These are phyloP conservation scores for Wickerhamiella infanticola DNA, from an alignment of 1,139 yeast genomes.

Conservation along the genomic window DNA sequence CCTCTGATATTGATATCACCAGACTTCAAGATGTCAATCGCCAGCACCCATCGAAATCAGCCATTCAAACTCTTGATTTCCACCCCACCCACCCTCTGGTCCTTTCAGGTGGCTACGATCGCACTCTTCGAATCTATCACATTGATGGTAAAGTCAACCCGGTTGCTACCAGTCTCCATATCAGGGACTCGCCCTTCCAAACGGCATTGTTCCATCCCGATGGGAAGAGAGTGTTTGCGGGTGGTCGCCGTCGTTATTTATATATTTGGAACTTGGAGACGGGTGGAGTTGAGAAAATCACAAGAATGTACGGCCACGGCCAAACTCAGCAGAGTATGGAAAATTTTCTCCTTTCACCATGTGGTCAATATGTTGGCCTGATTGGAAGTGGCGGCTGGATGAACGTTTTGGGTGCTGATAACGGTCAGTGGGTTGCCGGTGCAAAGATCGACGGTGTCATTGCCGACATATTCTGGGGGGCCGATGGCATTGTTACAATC, in stretches of 20 bases:
- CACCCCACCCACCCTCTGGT: conserved; percentile 76
- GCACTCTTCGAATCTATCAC: conserved; percentile 72
- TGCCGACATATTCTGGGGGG: conserved; percentile 55
- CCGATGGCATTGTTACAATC: conserved; percentile 36
- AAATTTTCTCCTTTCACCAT: conserved; percentile 29
- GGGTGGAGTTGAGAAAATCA: conserved; percentile 68
- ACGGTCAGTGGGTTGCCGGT: conserved; percentile 77
- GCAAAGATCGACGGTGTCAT: conserved; percentile 69
- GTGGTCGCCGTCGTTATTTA: conserved; percentile 85
- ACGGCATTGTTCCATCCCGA: conserved; percentile 49
- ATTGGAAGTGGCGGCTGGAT: conserved; percentile 86
- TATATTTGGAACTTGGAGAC: conserved; percentile 75
- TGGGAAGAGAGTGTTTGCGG: conserved; percentile 54
- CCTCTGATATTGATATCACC: conserved; percentile 54
- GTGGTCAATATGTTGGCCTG: conserved; percentile 59
- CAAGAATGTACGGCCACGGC: conserved; percentile 86
- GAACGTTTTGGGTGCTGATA: conserved; percentile 54
- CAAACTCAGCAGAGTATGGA: conserved; percentile 78
- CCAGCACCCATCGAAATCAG: conserved; percentile 52
- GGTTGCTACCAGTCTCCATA: conserved; percentile 65
- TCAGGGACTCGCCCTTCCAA: conserved; percentile 67
- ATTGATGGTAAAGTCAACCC: conserved; percentile 81
- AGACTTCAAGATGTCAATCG: conserved; percentile 79
- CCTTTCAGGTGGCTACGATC: conserved; percentile 84
- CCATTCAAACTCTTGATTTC: conserved; percentile 68